phyloP scores from a whole-genome alignment of 345 rosid species.

The Boechera retrofracta region DNA sequence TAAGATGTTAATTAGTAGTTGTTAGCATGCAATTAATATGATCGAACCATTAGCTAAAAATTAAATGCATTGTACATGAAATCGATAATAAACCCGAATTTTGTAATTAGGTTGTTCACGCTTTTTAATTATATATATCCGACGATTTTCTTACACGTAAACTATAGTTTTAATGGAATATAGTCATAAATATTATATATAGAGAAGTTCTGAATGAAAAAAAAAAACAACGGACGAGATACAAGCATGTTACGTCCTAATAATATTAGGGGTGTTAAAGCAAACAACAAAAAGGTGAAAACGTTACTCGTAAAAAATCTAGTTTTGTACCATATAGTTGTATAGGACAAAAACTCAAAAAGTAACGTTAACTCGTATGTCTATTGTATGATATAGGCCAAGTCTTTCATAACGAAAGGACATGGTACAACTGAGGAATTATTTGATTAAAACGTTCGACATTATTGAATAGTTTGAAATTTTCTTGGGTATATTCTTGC shows the following conservation, averaged over 20 bases:
- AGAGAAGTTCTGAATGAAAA: neutral
- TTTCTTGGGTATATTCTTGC: constrained; percentile 2
- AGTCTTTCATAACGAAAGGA: constrained; percentile 37
- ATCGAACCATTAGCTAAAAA: neutral
- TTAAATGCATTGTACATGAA: constrained; percentile 8
- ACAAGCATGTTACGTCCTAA: constrained; percentile 1
- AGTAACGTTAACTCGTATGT: constrained; percentile 24
- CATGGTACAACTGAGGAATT: constrained; percentile 40
- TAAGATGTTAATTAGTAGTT: neutral
- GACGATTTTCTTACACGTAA: neutral
- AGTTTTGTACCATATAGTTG: constrained; percentile 36
- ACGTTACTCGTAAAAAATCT: constrained; percentile 3
- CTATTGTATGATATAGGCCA: constrained; percentile 30
- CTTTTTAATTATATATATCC: constrained; percentile 9
- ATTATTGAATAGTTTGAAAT: constrained; percentile 27
- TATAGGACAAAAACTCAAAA: constrained; percentile 39
- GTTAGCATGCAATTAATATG: neutral
- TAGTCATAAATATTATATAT: constrained; percentile 5
- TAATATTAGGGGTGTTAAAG: neutral
- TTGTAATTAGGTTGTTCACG: constrained; percentile 19
- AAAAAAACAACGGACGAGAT: constrained; percentile 7
- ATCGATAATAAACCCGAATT: constrained; percentile 13
- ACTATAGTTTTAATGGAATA: neutral
- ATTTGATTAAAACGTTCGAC: constrained; percentile 1
- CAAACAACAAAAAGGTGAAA: neutral